Evolutionary conservation across 306 rosid genomes (phyloP).

Genomic region (Cucurbita pepo): DNA sequence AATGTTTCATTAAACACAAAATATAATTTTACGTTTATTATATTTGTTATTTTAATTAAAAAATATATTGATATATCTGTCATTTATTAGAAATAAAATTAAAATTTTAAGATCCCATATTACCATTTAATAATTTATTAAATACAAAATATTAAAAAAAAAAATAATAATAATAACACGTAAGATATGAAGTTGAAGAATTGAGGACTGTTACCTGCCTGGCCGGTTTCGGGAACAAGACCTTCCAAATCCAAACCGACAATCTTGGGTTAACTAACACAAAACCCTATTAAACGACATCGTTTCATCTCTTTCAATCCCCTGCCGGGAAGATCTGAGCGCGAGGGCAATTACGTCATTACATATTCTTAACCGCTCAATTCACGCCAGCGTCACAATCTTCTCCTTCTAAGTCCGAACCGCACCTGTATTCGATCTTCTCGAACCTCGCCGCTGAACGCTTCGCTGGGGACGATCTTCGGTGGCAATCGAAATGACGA

Average conservation of each 20-base stretch:
- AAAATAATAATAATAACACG: too few species aligned
- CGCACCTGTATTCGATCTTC: neutral
- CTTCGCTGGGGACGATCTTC: neutral
- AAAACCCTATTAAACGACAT: neutral
- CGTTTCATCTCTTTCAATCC: neutral
- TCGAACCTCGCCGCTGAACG: neutral
- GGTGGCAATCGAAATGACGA: constrained; percentile 22
- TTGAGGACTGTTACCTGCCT: neutral
- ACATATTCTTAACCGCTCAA: neutral
- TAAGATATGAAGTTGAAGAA: too few species aligned
- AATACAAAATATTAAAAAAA: too few species aligned
- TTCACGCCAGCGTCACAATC: constrained; percentile 6
- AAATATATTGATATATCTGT: too few species aligned
- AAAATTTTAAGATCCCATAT: too few species aligned
- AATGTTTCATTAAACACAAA: too few species aligned
- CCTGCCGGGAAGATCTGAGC: neutral
- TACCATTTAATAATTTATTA: too few species aligned
- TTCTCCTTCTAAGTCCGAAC: neutral
- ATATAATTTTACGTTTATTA: too few species aligned
- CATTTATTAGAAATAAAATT: too few species aligned
- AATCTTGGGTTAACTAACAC: neutral
- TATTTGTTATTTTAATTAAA: too few species aligned
- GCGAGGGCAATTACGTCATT: neutral
- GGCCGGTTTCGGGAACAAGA: neutral
- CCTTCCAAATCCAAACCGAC: neutral